Conservation (phyloP, 306 rosid genomes). For the Citrullus colocynthis region DNA sequence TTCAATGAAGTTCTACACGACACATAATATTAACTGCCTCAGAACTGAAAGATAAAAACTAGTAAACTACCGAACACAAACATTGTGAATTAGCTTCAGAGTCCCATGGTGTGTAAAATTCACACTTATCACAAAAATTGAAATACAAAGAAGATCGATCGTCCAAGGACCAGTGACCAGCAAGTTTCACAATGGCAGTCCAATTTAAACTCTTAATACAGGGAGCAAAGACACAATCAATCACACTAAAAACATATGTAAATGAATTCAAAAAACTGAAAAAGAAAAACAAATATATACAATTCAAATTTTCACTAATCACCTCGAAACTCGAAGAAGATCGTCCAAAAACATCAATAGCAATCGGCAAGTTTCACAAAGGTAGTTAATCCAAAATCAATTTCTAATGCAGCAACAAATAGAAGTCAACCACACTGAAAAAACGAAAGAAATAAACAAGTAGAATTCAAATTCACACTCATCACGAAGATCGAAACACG, state of each 20-base stretch:
- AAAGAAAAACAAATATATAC: background rate
- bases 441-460: background rate
- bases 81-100: background rate
- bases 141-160: background rate
- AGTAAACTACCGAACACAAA: background rate
- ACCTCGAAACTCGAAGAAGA: background rate
- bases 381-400: background rate
- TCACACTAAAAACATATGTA: background rate
- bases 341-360: background rate
- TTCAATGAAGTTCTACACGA: background rate
- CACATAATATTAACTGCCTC: background rate
- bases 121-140: background rate
- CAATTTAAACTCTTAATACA: background rate
- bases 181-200: background rate
- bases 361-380: background rate
- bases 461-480: background rate
- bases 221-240: background rate
- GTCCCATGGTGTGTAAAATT: background rate
- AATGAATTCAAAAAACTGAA: background rate
- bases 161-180: background rate
- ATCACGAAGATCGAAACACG: background rate
- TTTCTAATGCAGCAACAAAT: background rate
- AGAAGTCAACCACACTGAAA: background rate
- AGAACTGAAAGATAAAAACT: background rate
- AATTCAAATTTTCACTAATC: background rate